A percentile compares a stretch with the other conserved stretches of the same genome.
Evolutionary conservation across 2,329 filamentous ascomycete species (phyloP).

Genomic region (Pseudogymnoascus sp.): DNA sequence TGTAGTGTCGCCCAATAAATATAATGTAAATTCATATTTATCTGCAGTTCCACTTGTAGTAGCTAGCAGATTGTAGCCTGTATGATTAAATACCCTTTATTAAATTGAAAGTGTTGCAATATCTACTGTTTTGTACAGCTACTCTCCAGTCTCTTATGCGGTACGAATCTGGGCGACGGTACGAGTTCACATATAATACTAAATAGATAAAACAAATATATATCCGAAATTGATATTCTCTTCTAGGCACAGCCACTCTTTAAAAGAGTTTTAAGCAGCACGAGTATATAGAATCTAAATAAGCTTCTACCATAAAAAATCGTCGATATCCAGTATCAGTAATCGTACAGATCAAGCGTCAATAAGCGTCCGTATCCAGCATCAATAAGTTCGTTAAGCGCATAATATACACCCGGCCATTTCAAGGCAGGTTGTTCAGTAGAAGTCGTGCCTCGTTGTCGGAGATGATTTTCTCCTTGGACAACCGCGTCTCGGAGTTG

Average conservation of each 20-base stretch:
- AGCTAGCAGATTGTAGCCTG: no score
- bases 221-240: not conserved
- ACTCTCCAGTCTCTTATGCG: no score
- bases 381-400: slow-evolving; percentile 4
- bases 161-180: no score
- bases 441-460: slow-evolving; percentile 2
- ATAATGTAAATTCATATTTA: no score
- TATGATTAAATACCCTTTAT: no score
- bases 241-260: not conserved
- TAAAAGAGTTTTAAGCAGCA: not conserved
- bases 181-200: not conserved
- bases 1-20: no score
- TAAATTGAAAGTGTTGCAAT: no score
- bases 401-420: not conserved
- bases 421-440: not conserved
- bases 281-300: slow-evolving; percentile 5
- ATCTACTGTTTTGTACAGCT: no score
- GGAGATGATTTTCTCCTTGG: not conserved
- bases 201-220: not conserved
- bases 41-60: no score
- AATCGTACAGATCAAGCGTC: slow-evolving; percentile 2
- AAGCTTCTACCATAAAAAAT: slow-evolving; percentile 4
- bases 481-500: not conserved
- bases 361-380: not conserved
- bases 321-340: slow-evolving; percentile 5